A percentile compares a stretch with the other conserved stretches of the same genome.
phyloP scores from a whole-genome alignment of 2,329 filamentous ascomycete genomes.

The Elsinoe australis region DNA sequence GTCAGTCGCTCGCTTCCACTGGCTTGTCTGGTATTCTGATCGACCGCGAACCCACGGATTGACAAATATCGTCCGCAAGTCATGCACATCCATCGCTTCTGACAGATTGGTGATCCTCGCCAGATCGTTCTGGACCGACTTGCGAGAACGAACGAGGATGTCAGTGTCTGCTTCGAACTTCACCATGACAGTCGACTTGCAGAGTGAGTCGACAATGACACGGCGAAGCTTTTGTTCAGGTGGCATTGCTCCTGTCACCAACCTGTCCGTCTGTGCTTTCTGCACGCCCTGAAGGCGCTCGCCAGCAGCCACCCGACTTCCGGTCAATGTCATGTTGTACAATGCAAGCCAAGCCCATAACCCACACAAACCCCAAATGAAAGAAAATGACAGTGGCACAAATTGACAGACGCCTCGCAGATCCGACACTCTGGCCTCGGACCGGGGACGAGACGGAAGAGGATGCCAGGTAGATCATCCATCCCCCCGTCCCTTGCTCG shows the following conservation, averaged over 20 bases:
- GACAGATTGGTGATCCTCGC: neutral
- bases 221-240: too few species aligned
- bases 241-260: too few species aligned
- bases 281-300: too few species aligned
- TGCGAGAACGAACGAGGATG: neutral
- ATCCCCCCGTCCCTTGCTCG: neutral
- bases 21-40: neutral
- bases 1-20: neutral
- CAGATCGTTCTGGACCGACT: neutral
- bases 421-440: slow-evolving; percentile 7
- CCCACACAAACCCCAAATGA: neutral
- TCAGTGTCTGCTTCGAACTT: too few species aligned
- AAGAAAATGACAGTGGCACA: neutral
- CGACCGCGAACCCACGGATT: neutral
- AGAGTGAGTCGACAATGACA: too few species aligned
- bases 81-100: neutral
- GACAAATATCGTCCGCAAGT: neutral
- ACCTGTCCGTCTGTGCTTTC: neutral
- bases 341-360: slow-evolving; percentile 3
- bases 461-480: neutral
- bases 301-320: neutral
- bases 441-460: slow-evolving; percentile 3
- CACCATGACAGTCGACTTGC: too few species aligned
- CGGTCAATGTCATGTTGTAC: slow-evolving; percentile 2
- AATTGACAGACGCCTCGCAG: slow-evolving; percentile 2